Conservation (phyloP, 257 asterid species). For the Petunia axillaris region DNA sequence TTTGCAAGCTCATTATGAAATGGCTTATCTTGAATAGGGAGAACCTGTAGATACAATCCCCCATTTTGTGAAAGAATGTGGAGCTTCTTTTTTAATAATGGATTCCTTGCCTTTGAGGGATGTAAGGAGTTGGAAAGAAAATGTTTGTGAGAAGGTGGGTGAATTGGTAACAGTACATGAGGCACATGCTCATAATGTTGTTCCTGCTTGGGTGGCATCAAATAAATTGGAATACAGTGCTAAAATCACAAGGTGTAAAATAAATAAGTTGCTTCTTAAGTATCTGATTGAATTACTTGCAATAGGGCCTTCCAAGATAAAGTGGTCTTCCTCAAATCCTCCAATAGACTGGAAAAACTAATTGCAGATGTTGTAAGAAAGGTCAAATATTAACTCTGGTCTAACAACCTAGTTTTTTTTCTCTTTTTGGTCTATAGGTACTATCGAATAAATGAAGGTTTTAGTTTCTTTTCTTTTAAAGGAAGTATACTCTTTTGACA, state of each 20-base stretch:
- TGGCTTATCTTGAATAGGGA: slow-evolving; percentile 53
- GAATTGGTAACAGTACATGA: slow-evolving; percentile 75
- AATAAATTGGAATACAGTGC: slow-evolving; percentile 87
- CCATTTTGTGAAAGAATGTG: slow-evolving; percentile 65
- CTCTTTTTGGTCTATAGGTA: slow-evolving; percentile 24
- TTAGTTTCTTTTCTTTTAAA: no score
- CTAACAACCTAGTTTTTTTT: slow-evolving; percentile 25
- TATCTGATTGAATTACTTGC: slow-evolving; percentile 76
- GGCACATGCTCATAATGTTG: slow-evolving; percentile 91
- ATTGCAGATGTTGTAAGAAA: slow-evolving; percentile 52
- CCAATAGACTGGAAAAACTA: slow-evolving; percentile 68
- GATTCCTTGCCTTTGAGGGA: slow-evolving; percentile 95
- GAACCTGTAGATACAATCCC: slow-evolving; percentile 89
- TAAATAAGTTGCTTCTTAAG: slow-evolving; percentile 76
- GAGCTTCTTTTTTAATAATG: slow-evolving; percentile 90
- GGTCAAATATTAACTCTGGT: slow-evolving; percentile 47
- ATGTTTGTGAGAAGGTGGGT: slow-evolving; percentile 55
- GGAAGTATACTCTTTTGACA: no score
- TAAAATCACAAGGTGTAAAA: slow-evolving; percentile 76
- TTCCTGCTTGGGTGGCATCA: slow-evolving; percentile 94
- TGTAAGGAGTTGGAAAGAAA: slow-evolving; percentile 77
- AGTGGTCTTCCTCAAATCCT: slow-evolving; percentile 54
- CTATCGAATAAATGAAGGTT: neutral
- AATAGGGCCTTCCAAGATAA: slow-evolving; percentile 44
- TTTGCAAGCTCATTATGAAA: neutral